Evolutionary conservation across 2,329 filamentous ascomycete species (phyloP).

Genomic region (Colletotrichum godetiae): DNA sequence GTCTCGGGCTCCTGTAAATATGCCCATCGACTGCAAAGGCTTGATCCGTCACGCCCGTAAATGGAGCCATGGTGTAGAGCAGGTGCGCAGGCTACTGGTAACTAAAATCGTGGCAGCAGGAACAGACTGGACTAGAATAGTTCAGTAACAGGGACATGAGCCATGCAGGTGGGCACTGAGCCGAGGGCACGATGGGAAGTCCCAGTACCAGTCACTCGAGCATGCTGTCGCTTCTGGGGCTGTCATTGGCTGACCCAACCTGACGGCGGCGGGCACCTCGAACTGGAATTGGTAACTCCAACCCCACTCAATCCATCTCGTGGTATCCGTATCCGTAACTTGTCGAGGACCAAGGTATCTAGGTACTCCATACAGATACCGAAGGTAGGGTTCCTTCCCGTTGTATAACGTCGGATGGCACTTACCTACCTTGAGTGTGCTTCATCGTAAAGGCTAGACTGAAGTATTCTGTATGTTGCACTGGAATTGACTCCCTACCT

Average conservation of each 20-base stretch:
- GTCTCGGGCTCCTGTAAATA: background rate
- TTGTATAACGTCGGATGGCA: too few relatives aligned
- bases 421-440: too few relatives aligned
- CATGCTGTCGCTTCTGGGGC: slow-evolving; percentile 19
- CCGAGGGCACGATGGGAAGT: background rate
- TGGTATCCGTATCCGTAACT: too few relatives aligned
- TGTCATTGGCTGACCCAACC: slow-evolving; percentile 20
- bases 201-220: slow-evolving; percentile 26
- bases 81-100: background rate
- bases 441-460: too few relatives aligned
- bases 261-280: background rate
- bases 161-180: background rate
- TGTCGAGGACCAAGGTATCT: too few relatives aligned
- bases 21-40: background rate
- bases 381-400: too few relatives aligned
- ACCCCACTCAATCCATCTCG: too few relatives aligned
- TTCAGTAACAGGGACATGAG: background rate
- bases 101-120: background rate
- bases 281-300: background rate
- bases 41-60: background rate
- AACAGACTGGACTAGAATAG: background rate
- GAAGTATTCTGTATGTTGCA: too few relatives aligned
- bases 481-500: too few relatives aligned
- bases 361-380: too few relatives aligned
- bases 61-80: background rate